A percentile compares a stretch with the other conserved stretches of the same genome.
Conservation (phyloP, 1,284 basidiomycete species). For the Ceratobasidium sp. region DNA sequence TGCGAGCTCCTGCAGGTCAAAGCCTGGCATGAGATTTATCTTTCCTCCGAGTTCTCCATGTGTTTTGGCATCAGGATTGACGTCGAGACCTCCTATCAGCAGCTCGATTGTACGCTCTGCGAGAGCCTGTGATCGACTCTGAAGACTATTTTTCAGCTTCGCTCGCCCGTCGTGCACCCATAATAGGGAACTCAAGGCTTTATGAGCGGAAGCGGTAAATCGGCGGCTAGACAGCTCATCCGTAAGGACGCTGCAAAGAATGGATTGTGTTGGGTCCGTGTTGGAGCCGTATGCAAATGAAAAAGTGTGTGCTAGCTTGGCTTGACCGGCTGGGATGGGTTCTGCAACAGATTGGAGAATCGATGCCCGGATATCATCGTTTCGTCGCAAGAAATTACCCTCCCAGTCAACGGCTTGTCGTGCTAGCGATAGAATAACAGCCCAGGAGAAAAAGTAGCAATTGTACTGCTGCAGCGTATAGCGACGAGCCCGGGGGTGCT, state of each 20-base stretch:
- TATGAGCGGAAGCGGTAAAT: background rate
- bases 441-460: constrained; percentile 25
- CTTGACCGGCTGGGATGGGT: background rate
- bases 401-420: constrained; percentile 1
- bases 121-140: background rate
- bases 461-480: constrained; percentile 23
- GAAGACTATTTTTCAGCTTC: background rate
- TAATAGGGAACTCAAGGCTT: background rate
- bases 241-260: too few relatives aligned
- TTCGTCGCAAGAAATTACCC: too few relatives aligned
- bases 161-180: background rate
- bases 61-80: too few relatives aligned
- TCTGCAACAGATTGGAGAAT: background rate
- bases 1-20: too few relatives aligned
- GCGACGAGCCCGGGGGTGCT: background rate
- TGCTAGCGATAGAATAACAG: background rate
- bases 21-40: too few relatives aligned
- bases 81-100: background rate
- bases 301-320: too few relatives aligned
- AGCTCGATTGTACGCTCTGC: background rate
- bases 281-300: too few relatives aligned
- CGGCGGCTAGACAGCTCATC: background rate
- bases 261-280: too few relatives aligned
- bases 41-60: too few relatives aligned
- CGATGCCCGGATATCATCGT: too few relatives aligned